Conservation (phyloP, 257 asterid species). For the Ajuga chamaepitys region DNA sequence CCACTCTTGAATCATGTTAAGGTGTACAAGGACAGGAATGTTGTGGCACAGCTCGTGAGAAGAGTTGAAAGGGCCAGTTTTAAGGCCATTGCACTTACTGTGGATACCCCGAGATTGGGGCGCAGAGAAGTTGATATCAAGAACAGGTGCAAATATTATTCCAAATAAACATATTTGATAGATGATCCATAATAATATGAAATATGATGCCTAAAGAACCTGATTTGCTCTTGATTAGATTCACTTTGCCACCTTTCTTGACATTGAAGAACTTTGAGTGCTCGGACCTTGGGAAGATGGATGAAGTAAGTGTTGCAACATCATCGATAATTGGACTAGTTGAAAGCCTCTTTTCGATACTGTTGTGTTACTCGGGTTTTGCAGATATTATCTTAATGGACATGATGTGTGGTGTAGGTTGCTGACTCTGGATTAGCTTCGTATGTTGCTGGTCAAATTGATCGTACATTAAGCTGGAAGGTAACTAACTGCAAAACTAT, state of each 20-base stretch:
- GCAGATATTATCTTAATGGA: too few relatives aligned
- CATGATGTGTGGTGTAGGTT: slow-evolving; percentile 32
- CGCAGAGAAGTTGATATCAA: slow-evolving; percentile 90
- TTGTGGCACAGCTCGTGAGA: slow-evolving; percentile 85
- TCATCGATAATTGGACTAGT: not conserved
- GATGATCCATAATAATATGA: not conserved
- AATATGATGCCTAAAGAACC: not conserved
- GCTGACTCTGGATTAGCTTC: slow-evolving; percentile 77
- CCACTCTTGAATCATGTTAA: slow-evolving; percentile 14
- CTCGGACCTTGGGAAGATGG: slow-evolving; percentile 79
- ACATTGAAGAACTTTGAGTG: slow-evolving; percentile 84
- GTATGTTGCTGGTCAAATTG: slow-evolving; percentile 85
- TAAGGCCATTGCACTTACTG: slow-evolving; percentile 95
- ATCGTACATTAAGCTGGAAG: slow-evolving; percentile 91
- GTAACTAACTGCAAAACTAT: slow-evolving; percentile 18
- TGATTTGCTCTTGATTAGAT: slow-evolving; percentile 32
- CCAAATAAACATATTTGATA: not conserved
- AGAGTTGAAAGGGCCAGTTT: slow-evolving; percentile 93
- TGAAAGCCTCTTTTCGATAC: not conserved
- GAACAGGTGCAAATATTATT: slow-evolving; percentile 45
- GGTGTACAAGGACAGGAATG: slow-evolving; percentile 89
- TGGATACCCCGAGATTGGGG: slow-evolving; percentile 85
- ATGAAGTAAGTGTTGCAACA: slow-evolving; percentile 37
- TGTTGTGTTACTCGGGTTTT: too few relatives aligned
- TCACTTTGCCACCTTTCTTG: slow-evolving; percentile 54